These are phyloP conservation scores for Ogataea hybrid DNA, from an alignment of 1,139 yeast species.

Conservation along the genomic window DNA sequence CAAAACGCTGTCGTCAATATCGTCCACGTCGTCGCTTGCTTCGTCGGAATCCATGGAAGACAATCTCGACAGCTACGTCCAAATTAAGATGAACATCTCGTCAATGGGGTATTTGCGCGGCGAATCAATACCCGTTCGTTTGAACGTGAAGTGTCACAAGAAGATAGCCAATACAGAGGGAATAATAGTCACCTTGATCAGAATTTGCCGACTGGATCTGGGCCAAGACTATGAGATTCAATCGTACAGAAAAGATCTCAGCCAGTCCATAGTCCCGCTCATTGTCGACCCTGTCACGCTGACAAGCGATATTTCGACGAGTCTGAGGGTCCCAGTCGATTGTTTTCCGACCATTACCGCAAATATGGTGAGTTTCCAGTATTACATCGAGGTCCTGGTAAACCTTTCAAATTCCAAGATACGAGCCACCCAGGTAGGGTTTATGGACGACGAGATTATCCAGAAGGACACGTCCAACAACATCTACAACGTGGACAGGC, in stretches of 20 bases:
- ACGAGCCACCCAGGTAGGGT: conserved; percentile 17
- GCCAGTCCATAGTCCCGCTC: conserved; percentile 76
- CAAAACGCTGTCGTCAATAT: conserved; percentile 51
- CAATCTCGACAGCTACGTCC: conserved; percentile 15
- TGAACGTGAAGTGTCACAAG: conserved; percentile 66
- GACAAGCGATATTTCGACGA: conserved; percentile 57
- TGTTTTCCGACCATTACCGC: conserved; percentile 81
- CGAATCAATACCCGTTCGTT: conserved; percentile 69
- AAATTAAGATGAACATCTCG: conserved; percentile 57
- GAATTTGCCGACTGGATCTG: conserved; percentile 75
- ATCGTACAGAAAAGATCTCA: conserved; percentile 80
- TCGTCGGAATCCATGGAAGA: conserved; percentile 39
- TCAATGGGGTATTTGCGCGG: conserved; percentile 76
- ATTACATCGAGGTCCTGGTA: conserved; percentile 77
- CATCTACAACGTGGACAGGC: conserved; percentile 74
- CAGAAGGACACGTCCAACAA: conserved; percentile 17
- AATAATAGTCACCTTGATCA: conserved; percentile 71
- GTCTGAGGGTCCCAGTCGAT: conserved; percentile 75
- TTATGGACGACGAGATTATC: conserved; percentile 25
- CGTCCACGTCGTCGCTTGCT: conserved; percentile 54
- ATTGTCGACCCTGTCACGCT: conserved; percentile 69
- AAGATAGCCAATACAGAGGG: conserved; percentile 73
- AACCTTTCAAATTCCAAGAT: conserved; percentile 52
- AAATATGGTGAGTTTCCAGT: conserved; percentile 75
- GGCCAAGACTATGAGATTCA: conserved; percentile 66